Evolutionary conservation across 768 basidiomycete species (phyloP), one percentile per base, ranked within the genome.

Genomic region (Hypholoma fasciculare): DNA sequence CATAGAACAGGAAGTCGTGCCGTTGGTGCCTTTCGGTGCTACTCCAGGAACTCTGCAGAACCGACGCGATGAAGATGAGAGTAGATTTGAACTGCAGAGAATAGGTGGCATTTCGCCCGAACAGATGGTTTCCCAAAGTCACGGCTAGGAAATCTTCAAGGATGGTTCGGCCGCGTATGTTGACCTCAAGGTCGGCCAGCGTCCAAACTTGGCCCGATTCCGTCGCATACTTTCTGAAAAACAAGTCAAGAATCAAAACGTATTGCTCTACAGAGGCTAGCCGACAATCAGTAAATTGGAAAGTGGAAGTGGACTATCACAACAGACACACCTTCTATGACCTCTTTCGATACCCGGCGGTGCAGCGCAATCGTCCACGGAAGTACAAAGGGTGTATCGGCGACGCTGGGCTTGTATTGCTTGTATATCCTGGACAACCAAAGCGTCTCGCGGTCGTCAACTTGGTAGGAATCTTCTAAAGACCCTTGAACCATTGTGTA

Each of bases 341-440:
- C 53, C 16, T 54, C 53, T 36, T 17, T 46, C 1, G 53, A 54
- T 5, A 54, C 34, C 12, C 53, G 42, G n/a, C 43, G 53, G 17
- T 54, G n/a, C 12, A 54, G 30, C 26, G 43, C 53, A 27, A 52
- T 27, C 11, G 51, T 52, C 37, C 51, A 52, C 8, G 51, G 51
- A 17, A 50, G 30, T 7, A 34, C 23, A 27, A 49, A 26, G 16
- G 8, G 47, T 14, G 30, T 16, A 11, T 52, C 26, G 37, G n/a
- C 13, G n/a, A 19, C 17, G 20, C 20, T 54, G 34, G 43, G 30
- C 30, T 30, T n/a, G 30, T 54, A 54, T n/a, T 54, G 53, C 27
- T 54, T 44, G 19, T n/a, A 19, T 7, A 54, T 54, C 36, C 53
- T 44, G 40, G 53, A 54, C 42, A 54, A n/a, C 53, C 53, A 46